Base-by-base conservation (phyloP, 139 green algal species). In the Chlorella sp. region DNA sequence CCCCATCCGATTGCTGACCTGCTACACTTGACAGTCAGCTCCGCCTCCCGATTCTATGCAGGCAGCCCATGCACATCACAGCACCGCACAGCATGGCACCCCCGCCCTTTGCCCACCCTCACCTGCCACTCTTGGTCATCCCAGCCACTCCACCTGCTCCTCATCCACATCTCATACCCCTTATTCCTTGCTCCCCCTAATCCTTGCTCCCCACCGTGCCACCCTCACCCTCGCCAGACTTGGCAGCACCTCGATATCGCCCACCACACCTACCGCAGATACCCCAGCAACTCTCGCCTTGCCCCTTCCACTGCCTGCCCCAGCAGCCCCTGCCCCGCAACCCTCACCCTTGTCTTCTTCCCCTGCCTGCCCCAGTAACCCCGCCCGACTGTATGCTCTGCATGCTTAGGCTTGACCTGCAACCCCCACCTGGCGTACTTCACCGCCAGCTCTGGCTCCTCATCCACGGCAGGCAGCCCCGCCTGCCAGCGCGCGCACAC, bases 391-490 rank as follows among this genome's bases (percentile, higher is more conserved):
- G n/a, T n/a, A n/a, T n/a, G n/a, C n/a, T n/a, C n/a, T n/a, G n/a
- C n/a, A n/a, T n/a, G n/a, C n/a, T n/a, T n/a, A n/a, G n/a, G n/a
- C n/a, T n/a, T n/a, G n/a, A n/a, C n/a, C n/a, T n/a, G n/a, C n/a
- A n/a, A n/a, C 22, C 37, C 85, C 32, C 86, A 85, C 86, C 89
- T 81, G 75, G 96, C 91, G 83, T 94, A 96, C 69, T 96, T 96
- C 2, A 89, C 86, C 21, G 93, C 88, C 83, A 98, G 87, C 64
- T 97, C 96, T 60, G 94, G 91, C 42, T 96, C 95, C 3, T 94
- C 91, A 15, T 91, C 85, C 9, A 90, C 83, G 0, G 39, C 81
- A 30, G 93, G 94, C 78, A 96, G 91, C n/a, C 93, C 93, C 15
- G 11, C 40, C 3, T 90, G 91, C 94, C 95, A 97, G 7, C 61